These are phyloP conservation scores for Puccinia novopanici DNA, from an alignment of 1,284 basidiomycete species.

Conservation along the genomic window DNA sequence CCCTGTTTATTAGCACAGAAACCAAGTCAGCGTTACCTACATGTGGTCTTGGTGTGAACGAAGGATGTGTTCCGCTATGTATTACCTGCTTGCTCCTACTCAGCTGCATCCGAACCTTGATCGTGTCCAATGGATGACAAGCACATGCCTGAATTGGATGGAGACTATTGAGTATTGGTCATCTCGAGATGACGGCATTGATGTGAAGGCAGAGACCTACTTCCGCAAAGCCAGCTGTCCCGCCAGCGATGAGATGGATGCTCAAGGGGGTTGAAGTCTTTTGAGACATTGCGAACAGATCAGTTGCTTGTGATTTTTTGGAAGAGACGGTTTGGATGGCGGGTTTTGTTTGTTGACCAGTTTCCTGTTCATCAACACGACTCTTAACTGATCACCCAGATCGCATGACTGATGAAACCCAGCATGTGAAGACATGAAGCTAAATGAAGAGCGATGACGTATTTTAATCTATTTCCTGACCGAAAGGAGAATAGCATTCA, in stretches of 20 bases:
- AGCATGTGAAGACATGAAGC: too few relatives aligned
- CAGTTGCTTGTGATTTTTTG: background rate
- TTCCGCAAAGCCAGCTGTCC: slow-evolving; percentile 85
- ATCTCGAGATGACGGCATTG: background rate
- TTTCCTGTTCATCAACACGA: background rate
- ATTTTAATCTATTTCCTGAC: too few relatives aligned
- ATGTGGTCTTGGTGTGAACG: background rate
- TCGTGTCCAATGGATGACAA: slow-evolving; percentile 85
- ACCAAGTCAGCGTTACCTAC: background rate
- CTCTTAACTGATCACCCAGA: too few relatives aligned
- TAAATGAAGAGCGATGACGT: too few relatives aligned
- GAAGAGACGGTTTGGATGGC: background rate
- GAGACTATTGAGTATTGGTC: background rate
- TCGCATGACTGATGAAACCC: too few relatives aligned
- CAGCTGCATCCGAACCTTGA: slow-evolving; percentile 98
- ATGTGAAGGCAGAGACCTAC: slow-evolving; percentile 64
- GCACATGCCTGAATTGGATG: slow-evolving; percentile 65
- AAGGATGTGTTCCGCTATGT: background rate
- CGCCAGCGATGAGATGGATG: slow-evolving; percentile 87
- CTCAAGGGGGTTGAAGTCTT: slow-evolving; percentile 67
- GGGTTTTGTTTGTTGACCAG: background rate
- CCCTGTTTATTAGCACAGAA: slow-evolving; percentile 64
- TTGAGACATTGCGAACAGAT: slow-evolving; percentile 32
- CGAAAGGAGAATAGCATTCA: too few relatives aligned
- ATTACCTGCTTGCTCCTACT: slow-evolving; percentile 51